Conservation (phyloP, 2,329 filamentous ascomycete species). For the Fusarium burgessii region DNA sequence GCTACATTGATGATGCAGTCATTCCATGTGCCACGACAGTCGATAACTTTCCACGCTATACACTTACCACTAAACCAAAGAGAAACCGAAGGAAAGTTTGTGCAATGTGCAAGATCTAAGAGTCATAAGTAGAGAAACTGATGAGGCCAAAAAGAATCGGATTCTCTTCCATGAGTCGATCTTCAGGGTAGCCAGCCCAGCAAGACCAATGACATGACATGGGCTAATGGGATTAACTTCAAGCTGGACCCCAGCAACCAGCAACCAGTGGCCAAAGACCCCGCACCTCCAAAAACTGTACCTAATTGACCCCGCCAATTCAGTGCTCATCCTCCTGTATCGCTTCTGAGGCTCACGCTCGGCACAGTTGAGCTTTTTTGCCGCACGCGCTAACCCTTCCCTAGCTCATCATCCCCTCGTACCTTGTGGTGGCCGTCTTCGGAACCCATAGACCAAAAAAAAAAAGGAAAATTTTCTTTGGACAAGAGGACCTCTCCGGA, state of each 20-base stretch:
- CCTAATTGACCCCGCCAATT: constrained; percentile 31
- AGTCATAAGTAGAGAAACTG: neutral
- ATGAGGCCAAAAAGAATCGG: constrained; percentile 12
- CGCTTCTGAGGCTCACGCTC: constrained; percentile 26
- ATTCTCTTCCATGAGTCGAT: neutral
- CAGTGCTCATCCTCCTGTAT: constrained; percentile 13
- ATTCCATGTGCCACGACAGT: neutral
- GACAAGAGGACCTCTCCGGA: constrained; percentile 23
- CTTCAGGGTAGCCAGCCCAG: constrained; percentile 30
- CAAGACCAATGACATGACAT: constrained; percentile 16
- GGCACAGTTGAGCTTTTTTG: constrained; percentile 33
- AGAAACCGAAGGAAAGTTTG: too few species aligned
- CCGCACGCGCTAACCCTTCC: constrained; percentile 24
- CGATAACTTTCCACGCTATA: neutral
- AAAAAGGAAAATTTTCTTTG: constrained; percentile 31
- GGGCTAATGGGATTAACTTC: constrained; percentile 9
- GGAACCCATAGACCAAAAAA: constrained; percentile 34
- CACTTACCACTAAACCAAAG: neutral
- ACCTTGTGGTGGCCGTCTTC: constrained; percentile 31
- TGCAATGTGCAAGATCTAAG: neutral
- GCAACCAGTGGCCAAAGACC: constrained; percentile 33
- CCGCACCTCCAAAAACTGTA: constrained; percentile 42
- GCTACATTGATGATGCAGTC: neutral
- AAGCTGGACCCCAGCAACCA: constrained; percentile 18
- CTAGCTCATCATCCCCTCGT: constrained; percentile 12